Conservation (phyloP, 1,139 yeast species). For the Yamadazyma buinensis region DNA sequence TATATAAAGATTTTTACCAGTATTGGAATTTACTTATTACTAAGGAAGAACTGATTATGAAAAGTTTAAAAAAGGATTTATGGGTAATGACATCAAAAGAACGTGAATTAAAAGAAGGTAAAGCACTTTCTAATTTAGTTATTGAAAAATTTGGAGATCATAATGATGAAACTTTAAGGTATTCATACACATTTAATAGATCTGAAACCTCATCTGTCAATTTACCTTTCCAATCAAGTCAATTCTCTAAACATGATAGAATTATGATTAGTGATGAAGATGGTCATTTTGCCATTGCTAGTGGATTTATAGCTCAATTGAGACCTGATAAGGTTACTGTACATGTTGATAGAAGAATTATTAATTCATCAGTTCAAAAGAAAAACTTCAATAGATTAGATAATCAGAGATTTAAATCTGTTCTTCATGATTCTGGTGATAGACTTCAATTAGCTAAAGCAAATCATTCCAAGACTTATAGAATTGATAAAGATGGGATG, state of each 20-base stretch:
- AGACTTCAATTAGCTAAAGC: slow-evolving; percentile 21
- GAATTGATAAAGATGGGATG: slow-evolving; percentile 81
- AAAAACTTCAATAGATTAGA: slow-evolving; percentile 36
- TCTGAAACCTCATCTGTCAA: slow-evolving; percentile 10
- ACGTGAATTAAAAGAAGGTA: slow-evolving; percentile 60
- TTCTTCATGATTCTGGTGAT: slow-evolving; percentile 1
- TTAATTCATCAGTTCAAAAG: slow-evolving; percentile 38
- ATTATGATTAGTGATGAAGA: slow-evolving; percentile 74
- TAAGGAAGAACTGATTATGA: slow-evolving; percentile 64
- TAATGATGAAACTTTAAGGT: slow-evolving; percentile 20
- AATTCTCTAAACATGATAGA: slow-evolving; percentile 49
- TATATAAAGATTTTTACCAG: slow-evolving; percentile 52
- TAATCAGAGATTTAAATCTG: slow-evolving; percentile 10
- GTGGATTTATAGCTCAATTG: slow-evolving; percentile 52
- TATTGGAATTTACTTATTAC: slow-evolving; percentile 76
- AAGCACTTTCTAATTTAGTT: slow-evolving; percentile 49
- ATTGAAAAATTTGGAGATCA: slow-evolving; percentile 30
- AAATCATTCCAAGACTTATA: slow-evolving; percentile 28
- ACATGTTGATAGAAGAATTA: slow-evolving; percentile 49
- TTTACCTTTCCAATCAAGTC: slow-evolving; percentile 33
- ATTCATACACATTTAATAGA: slow-evolving; percentile 48
- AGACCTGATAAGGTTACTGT: slow-evolving; percentile 35
- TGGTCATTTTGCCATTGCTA: slow-evolving; percentile 73
- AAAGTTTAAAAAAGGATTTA: slow-evolving; percentile 54
- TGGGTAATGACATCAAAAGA: slow-evolving; percentile 63